Percentiles rank a stretch among this genome's conserved stretches.
Conservation (phyloP, 331 rosid genomes). For the Acacia pycnantha region DNA sequence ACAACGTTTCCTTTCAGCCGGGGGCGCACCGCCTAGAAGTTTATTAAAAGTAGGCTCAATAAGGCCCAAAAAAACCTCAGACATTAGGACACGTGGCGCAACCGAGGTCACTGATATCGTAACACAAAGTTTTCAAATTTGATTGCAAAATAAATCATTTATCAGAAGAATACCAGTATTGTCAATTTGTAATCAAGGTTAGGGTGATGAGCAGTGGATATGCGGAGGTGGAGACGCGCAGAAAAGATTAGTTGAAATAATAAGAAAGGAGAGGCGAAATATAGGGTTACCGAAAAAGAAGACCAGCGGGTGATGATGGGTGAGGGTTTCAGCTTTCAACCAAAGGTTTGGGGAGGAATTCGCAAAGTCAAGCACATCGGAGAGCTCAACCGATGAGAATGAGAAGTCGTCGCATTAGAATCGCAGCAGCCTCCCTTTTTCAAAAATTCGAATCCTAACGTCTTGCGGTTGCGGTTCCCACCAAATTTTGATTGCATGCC, state of each 20-base stretch:
- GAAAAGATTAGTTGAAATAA: not conserved
- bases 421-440: not conserved
- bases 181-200: not conserved
- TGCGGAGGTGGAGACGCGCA: not conserved
- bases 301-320: not conserved
- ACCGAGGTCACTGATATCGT: not conserved
- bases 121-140: not conserved
- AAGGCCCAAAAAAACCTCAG: not conserved
- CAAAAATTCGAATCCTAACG: constrained; percentile 28
- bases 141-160: not conserved
- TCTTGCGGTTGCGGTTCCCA: constrained; percentile 15
- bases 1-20: not conserved
- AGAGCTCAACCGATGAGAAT: not conserved
- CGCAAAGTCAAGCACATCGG: not conserved
- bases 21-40: not conserved
- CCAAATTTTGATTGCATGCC: not conserved
- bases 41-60: not conserved
- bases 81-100: not conserved
- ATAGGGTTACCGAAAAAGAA: constrained; percentile 20
- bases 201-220: not conserved
- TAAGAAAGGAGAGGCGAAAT: not conserved
- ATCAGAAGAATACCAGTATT: not conserved
- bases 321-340: not conserved
- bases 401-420: not conserved
- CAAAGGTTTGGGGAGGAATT: not conserved